Evolutionary conservation across 805 yeast species (phyloP).

Genomic region (Pichia membranifaciens): DNA sequence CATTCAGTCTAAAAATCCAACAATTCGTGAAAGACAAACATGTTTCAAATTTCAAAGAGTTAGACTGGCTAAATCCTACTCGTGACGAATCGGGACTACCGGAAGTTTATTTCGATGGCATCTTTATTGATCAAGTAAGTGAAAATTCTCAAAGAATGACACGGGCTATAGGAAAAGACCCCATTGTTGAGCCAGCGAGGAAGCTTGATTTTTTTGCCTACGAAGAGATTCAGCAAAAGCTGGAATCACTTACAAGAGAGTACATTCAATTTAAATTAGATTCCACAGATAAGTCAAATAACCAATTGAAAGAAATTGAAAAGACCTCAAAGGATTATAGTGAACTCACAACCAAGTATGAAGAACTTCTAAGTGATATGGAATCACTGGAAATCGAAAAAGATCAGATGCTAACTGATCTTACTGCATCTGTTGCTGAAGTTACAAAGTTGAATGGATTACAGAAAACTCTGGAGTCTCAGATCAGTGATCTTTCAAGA

Average conservation of each 20-base stretch:
- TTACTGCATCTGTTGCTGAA: constrained; percentile 23
- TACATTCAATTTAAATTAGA: constrained; percentile 19
- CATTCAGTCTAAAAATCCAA: constrained; percentile 64
- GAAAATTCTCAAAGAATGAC: constrained; percentile 65
- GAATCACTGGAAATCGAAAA: constrained; percentile 30
- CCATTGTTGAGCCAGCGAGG: constrained; percentile 63
- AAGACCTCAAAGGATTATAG: constrained; percentile 26
- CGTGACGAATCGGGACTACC: constrained; percentile 86
- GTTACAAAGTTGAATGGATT: constrained; percentile 21
- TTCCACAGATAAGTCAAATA: constrained; percentile 14
- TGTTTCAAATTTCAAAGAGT: constrained; percentile 53
- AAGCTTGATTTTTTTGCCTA: constrained; percentile 58
- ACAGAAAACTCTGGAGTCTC: constrained; percentile 31
- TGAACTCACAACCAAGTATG: constrained; percentile 28
- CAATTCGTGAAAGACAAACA: constrained; percentile 58
- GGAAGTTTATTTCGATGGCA: constrained; percentile 61
- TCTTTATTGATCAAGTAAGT: constrained; percentile 59
- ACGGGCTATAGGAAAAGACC: constrained; percentile 68
- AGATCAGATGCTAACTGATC: constrained; percentile 20
- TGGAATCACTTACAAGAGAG: constrained; percentile 16
- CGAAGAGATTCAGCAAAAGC: constrained; percentile 39
- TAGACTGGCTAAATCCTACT: constrained; percentile 42
- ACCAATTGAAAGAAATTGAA: constrained; percentile 21
- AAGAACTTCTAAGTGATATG: constrained; percentile 25
- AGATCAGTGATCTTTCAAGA: constrained; percentile 20